phyloP scores from a whole-genome alignment of 495 filamentous ascomycete genomes.

The Sphaerosporella brunnea region DNA sequence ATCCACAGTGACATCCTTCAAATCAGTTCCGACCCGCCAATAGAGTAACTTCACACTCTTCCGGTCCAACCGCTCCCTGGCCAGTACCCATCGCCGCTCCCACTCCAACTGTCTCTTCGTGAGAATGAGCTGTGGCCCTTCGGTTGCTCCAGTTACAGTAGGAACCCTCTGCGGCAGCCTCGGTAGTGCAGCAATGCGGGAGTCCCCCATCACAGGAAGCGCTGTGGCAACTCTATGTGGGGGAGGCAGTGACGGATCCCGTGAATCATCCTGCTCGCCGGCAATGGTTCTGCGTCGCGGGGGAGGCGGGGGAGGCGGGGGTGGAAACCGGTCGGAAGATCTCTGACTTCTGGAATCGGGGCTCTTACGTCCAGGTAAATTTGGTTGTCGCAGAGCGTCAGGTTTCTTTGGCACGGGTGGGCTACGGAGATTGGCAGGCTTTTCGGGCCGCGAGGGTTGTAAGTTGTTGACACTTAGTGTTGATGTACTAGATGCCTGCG shows the following conservation, averaged over 20 bases:
- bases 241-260: background rate
- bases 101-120: conserved; percentile 61
- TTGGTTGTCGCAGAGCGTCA: background rate
- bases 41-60: conserved; percentile 58
- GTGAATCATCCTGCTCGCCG: background rate
- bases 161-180: conserved; percentile 7
- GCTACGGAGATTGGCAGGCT: conserved; percentile 7
- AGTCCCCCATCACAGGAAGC: background rate
- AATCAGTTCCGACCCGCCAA: conserved; percentile 77
- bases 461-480: background rate
- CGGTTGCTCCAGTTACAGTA: conserved; percentile 11
- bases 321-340: background rate
- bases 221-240: conserved; percentile 5
- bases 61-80: conserved; percentile 47
- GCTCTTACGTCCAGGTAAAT: background rate
- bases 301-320: background rate
- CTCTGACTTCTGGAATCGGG: background rate
- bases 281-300: conserved; percentile 3
- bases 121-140: conserved; percentile 9
- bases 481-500: background rate
- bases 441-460: background rate
- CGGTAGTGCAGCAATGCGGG: background rate
- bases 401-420: conserved; percentile 4
- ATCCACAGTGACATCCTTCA: conserved; percentile 38
- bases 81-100: conserved; percentile 57